Base-by-base conservation (phyloP, 208 protist genomes). In the Trypanosoma brucei region DNA sequence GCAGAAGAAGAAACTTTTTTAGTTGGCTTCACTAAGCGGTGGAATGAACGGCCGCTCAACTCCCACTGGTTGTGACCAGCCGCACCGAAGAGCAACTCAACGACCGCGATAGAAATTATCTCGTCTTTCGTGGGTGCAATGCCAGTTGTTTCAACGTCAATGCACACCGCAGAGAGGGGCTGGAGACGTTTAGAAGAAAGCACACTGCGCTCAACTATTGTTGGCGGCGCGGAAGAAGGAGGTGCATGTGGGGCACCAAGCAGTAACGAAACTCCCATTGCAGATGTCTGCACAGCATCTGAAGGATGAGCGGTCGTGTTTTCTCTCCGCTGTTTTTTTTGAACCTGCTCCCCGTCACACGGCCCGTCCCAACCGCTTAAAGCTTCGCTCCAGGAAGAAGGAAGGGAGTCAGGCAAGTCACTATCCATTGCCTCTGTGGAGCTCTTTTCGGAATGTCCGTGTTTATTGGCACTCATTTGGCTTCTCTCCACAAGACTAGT, bases 131-230 rank as follows among this genome's bases (percentile, higher is more conserved):
- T 37, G 22, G 72, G 45, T 13, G 68, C 76, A 34, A 91, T 79
- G 35, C 84, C 84, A 2, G 84, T 91, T 14, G 84, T 91, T 59
- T 91, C 84, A 11, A 91, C 40, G 56, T 88, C 81, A 5, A 91
- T 34, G 39, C 55, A 55, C 0, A 72, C 46, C 6, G 64, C 70
- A n/a, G 35, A 52, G 37, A 70, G 37, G 45, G 42, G 46, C 30
- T 36, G 36, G 31, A 48, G 49, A 33, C 56, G 54, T 39, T 54
- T 30, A 22, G 13, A 13, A 50, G 49, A 46, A 7, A 71, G 54
- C 9, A 73, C 46, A 4, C 67, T 75, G 31, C 54, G 52, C 5
- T 45, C 51, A 49, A 79, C 38, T 34, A 79, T n/a, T 22, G 61
- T 11, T 1, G 73, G 62, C 46, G 35, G 3, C 9, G 2, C 4